phyloP scores from a whole-genome alignment of 1,284 basidiomycete genomes.

The Dichomitus squalens region DNA sequence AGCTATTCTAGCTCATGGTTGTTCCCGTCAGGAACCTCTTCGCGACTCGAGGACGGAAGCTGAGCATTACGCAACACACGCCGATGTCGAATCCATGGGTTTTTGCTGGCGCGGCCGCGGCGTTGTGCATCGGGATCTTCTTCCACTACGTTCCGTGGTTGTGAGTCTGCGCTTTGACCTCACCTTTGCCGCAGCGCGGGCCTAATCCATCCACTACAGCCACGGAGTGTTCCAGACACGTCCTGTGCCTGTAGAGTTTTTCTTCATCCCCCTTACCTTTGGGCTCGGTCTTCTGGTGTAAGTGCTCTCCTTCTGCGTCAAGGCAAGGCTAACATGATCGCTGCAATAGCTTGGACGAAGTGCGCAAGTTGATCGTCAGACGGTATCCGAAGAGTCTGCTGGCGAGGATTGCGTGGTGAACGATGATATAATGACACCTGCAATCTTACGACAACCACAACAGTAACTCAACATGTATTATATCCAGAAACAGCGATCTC shows the following conservation, averaged over 20 bases:
- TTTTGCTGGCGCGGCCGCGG: slow-evolving; percentile 48
- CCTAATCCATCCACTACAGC: slow-evolving; percentile 23
- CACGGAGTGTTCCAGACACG: slow-evolving; percentile 58
- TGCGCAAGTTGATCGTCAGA: slow-evolving; percentile 40
- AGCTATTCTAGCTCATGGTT: neutral
- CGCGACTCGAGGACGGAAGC: slow-evolving; percentile 49
- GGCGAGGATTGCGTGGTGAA: slow-evolving; percentile 42
- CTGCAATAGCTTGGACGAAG: slow-evolving; percentile 39
- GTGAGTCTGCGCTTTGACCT: slow-evolving; percentile 12
- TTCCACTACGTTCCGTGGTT: slow-evolving; percentile 58
- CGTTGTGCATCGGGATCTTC: slow-evolving; percentile 51
- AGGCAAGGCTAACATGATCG: neutral
- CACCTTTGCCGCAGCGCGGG: neutral
- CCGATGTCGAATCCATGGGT: slow-evolving; percentile 45
- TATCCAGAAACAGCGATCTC: too few relatives aligned
- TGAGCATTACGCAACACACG: slow-evolving; percentile 50
- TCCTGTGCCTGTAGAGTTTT: slow-evolving; percentile 50
- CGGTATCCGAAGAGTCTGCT: slow-evolving; percentile 37
- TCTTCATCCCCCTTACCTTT: slow-evolving; percentile 48
- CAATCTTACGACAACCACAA: neutral
- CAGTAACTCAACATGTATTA: too few relatives aligned
- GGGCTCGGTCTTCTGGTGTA: slow-evolving; percentile 36
- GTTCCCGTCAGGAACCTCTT: slow-evolving; percentile 42
- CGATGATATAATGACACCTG: neutral
- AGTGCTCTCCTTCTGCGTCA: slow-evolving; percentile 4